phyloP scores from a whole-genome alignment of 106 monocot species.

The Allium fistulosum region DNA sequence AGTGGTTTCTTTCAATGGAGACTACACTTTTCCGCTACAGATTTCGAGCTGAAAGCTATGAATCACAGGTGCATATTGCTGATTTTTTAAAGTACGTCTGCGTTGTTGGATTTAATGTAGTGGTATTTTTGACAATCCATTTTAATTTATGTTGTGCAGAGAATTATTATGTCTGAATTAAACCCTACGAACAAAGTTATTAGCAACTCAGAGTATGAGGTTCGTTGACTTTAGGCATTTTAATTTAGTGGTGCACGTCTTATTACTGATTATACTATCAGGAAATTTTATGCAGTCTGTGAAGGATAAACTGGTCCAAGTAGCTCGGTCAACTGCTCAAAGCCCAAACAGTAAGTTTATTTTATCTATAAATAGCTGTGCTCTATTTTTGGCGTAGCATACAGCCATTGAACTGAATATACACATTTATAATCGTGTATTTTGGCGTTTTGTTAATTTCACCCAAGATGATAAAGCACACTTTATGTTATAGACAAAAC shows the following conservation, averaged over 20 bases:
- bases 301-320: slow-evolving; percentile 73
- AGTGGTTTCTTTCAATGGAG: slow-evolving; percentile 93
- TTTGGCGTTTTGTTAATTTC: too few relatives aligned
- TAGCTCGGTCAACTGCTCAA: slow-evolving; percentile 61
- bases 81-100: not conserved
- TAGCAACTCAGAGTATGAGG: slow-evolving; percentile 75
- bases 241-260: too few relatives aligned
- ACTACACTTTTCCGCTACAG: slow-evolving; percentile 73
- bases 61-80: slow-evolving; percentile 50
- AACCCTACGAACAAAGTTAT: slow-evolving; percentile 74
- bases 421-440: too few relatives aligned
- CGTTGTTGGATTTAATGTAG: too few relatives aligned
- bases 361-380: not conserved
- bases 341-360: slow-evolving; percentile 42
- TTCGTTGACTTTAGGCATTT: slow-evolving; percentile 11
- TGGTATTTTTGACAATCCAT: too few relatives aligned
- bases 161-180: slow-evolving; percentile 68
- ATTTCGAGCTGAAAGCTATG: slow-evolving; percentile 48
- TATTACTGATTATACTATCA: too few relatives aligned
- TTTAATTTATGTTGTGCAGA: slow-evolving; percentile 27
- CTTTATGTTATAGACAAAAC: too few relatives aligned
- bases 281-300: slow-evolving; percentile 30
- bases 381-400: too few relatives aligned
- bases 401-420: too few relatives aligned
- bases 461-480: too few relatives aligned